Evolutionary conservation across 1,284 basidiomycete genomes (phyloP), one percentile per base, ranked within the genome.

Genomic region (Pyrrhoderma lamaoense): DNA sequence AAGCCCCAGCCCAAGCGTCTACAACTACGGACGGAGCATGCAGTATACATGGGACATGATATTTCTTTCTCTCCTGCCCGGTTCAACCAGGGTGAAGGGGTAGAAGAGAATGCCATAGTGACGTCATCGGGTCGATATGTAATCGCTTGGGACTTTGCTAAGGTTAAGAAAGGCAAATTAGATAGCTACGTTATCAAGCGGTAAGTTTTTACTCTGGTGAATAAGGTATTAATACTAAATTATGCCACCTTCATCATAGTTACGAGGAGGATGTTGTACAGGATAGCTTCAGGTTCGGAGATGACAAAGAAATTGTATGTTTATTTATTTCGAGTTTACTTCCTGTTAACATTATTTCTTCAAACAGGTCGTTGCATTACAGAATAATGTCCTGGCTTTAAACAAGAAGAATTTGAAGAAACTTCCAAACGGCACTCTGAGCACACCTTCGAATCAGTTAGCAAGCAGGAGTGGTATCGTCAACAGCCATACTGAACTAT

Each of bases 181-280:
- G 89, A 94, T 67, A 88, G 88, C 64, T 98, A 98, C 64, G 91
- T 95, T 62, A 94, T 98, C 72, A 95, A 95, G 77, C 88, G 89
- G 70, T 72, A 47, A 62, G 70, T 63, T 19, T 16, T 16, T n/a
- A n/a, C 37, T 58, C 19, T 47, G 42, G 39, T 27, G 8, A 45
- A 38, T 50, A 57, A 48, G 43, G 47, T 49, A 19, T 38, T 7
- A 35, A 36, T 43, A 38, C 37, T 14, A 44, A 53, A 54, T 31
- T 5, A 31, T 55, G 42, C 48, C 62, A 58, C 51, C 59, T 61
- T 56, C n/a, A n/a, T n/a, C n/a, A 62, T 61, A 80, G 79, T 60
- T 95, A 96, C 64, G 89, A 94, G 61, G 93, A 96, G 60, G 76
- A 80, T 46, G 93, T 99, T 55, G 93, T 99, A 0, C 93, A 95